Evolutionary conservation across 2,329 filamentous ascomycete species (phyloP), one percentile per base, ranked within the genome.

Genomic region (Phyllosticta capitalensis): DNA sequence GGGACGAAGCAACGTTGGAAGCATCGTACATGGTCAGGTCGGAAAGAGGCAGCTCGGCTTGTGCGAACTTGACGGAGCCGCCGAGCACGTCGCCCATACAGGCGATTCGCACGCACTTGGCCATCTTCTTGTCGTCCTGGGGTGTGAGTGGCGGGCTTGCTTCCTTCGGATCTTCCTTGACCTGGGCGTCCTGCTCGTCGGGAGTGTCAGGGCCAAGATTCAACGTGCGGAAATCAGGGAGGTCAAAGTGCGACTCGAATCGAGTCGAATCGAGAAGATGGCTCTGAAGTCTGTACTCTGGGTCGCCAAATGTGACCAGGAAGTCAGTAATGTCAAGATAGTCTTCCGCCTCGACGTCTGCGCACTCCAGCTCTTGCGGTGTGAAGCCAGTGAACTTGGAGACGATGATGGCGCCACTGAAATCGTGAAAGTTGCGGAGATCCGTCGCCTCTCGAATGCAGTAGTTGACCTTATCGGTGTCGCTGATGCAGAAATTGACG

Each of bases 291-390:
- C 14, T 45, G 38, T 45, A 45, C 5, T n/a, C 2, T 19, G 54
- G 54, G n/a, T 56, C 49, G 22, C 54, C 21, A 26, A 49, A 56
- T 9, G 7, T 20, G 54, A 56, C 10, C 17, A 56, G 26, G 17
- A 49, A 56, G 38, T 56, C 54, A 21, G 49, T 17, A 9, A 56
- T 28, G 54, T 56, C 54, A 2, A 45, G 54, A 33, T 49, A 56
- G 54, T 56, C 54, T n/a, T 26, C 22, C 2, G 49, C 38, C 17
- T 45, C 19, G 38, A 56, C 26, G 54, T 56, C 54, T 19, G 21
- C 54, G 22, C 26, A 56, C 24, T 22, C 10, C 14, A 56, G 22
- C n/a, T 24, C 38, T n/a, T 28, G 14, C 5, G 19, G 49, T 9
- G 38, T 48, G 38, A 50, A 19, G 21, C 28, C 54, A 9, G 24